Evolutionary conservation across 2,329 filamentous ascomycete genomes (phyloP).

Genomic region (Beauveria caledonica): DNA sequence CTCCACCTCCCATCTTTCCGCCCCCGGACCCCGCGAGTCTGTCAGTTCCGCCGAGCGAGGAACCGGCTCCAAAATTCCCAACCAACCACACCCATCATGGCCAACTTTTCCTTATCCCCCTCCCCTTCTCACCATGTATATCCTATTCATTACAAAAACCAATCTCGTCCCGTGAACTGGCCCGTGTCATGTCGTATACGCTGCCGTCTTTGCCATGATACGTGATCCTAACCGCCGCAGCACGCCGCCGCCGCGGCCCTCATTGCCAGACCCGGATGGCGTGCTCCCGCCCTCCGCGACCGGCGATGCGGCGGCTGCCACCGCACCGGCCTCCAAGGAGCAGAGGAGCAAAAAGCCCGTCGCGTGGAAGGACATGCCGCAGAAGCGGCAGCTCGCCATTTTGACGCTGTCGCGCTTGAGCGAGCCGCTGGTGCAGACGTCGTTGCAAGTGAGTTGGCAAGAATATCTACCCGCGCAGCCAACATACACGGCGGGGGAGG

Average conservation of each 20-base stretch:
- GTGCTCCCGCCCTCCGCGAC: background rate
- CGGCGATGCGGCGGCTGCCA: background rate
- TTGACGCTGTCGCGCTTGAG: slow-evolving; percentile 71
- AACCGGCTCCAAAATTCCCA: background rate
- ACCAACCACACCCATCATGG: background rate
- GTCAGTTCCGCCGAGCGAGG: background rate
- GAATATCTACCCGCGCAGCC: background rate
- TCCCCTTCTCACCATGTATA: background rate
- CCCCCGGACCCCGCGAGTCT: background rate
- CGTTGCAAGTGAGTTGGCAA: slow-evolving; percentile 38
- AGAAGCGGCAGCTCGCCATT: slow-evolving; percentile 69
- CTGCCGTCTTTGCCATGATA: background rate
- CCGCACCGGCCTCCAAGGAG: background rate
- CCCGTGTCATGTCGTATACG: background rate
- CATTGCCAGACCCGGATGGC: background rate
- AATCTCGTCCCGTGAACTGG: too few relatives aligned
- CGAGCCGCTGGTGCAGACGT: slow-evolving; percentile 75
- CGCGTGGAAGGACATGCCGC: slow-evolving; percentile 62
- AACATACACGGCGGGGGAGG: background rate
- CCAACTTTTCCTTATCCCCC: background rate
- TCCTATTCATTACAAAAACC: too few relatives aligned
- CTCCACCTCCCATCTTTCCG: background rate
- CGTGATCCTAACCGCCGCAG: background rate
- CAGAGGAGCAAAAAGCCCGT: slow-evolving; percentile 16
- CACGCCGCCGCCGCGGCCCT: background rate